Percentiles rank a stretch among this genome's conserved stretches.
These are phyloP conservation scores for Sordariomycetes sp. DNA, from an alignment of 2,329 filamentous ascomycete species.

Conservation along the genomic window DNA sequence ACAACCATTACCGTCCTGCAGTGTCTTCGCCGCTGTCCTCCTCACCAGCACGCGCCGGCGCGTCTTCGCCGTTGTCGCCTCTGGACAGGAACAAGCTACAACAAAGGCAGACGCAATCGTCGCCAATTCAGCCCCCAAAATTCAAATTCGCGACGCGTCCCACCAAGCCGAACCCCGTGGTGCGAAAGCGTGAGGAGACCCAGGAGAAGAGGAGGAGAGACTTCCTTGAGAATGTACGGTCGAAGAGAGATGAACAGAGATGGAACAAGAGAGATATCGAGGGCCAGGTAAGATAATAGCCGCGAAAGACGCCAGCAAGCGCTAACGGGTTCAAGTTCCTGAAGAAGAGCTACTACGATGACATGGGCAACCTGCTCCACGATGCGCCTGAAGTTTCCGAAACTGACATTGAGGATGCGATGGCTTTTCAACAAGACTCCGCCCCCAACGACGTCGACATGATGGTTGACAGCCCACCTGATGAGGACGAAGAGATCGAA, in stretches of 20 bases:
- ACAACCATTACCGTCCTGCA: conserved; percentile 32
- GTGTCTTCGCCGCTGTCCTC: conserved; percentile 50
- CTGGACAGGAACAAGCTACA: conserved; percentile 30
- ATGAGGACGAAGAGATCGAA: conserved; percentile 49
- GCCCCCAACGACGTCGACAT: conserved; percentile 26
- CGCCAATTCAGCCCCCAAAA: conserved; percentile 28
- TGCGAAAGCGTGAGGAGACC: conserved; percentile 50
- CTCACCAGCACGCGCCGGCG: conserved; percentile 43
- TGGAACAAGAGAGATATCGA: conserved; percentile 56
- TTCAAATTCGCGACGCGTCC: conserved; percentile 45
- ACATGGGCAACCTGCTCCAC: conserved; percentile 19
- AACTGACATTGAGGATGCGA: conserved; percentile 42
- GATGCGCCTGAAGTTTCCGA: conserved; percentile 33
- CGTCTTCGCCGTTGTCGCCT: conserved; percentile 36
- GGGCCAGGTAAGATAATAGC: conserved; percentile 29
- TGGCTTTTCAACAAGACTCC: conserved; percentile 19
- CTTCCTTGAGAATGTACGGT: conserved; percentile 60
- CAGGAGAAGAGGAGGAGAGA: conserved; percentile 56
- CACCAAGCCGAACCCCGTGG: conserved; percentile 53
- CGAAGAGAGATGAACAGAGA: conserved; percentile 47
- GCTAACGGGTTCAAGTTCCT: conserved; percentile 16
- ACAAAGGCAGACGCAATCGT: conserved; percentile 34
- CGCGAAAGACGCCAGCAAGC: neutral
- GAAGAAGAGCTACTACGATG: conserved; percentile 23
- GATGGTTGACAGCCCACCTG: conserved; percentile 36